These are phyloP conservation scores for Somion occarium DNA, from an alignment of 1,284 basidiomycete species.

Conservation along the genomic window DNA sequence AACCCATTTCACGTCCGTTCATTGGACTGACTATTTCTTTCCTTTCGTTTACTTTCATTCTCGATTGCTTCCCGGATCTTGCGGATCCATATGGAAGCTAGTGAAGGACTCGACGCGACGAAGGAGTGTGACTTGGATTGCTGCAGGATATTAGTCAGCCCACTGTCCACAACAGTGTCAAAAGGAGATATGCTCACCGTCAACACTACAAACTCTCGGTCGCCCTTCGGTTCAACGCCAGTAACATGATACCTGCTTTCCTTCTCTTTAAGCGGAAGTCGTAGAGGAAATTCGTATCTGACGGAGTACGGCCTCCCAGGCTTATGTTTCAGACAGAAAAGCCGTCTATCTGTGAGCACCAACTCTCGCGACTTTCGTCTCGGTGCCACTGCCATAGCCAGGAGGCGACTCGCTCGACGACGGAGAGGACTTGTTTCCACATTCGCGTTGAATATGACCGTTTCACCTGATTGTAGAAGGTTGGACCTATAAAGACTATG, in stretches of 20 bases:
- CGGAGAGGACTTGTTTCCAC: constrained; percentile 52
- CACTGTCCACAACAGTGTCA: no score
- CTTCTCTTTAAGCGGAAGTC: constrained; percentile 26
- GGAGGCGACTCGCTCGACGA: constrained; percentile 54
- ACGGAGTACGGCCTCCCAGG: constrained; percentile 34
- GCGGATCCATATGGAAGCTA: constrained; percentile 45
- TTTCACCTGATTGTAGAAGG: constrained; percentile 41
- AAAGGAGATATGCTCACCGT: constrained; percentile 40
- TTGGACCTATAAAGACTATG: constrained; percentile 29
- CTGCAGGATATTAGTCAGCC: constrained; percentile 30
- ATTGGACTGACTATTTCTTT: not conserved
- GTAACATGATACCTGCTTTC: constrained; percentile 33
- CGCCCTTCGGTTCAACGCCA: constrained; percentile 49
- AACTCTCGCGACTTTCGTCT: constrained; percentile 51
- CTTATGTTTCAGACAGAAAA: constrained; percentile 54
- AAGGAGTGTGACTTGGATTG: constrained; percentile 50
- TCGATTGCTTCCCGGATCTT: constrained; percentile 41
- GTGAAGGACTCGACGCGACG: constrained; percentile 34
- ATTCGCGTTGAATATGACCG: constrained; percentile 42
- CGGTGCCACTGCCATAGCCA: constrained; percentile 48
- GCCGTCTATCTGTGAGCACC: constrained; percentile 51
- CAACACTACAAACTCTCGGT: constrained; percentile 57
- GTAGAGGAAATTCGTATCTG: constrained; percentile 46
- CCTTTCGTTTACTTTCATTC: not conserved
- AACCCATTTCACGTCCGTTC: not conserved